Base-by-base conservation (phyloP, 83 land plant genomes). In the Thuja plicata region DNA sequence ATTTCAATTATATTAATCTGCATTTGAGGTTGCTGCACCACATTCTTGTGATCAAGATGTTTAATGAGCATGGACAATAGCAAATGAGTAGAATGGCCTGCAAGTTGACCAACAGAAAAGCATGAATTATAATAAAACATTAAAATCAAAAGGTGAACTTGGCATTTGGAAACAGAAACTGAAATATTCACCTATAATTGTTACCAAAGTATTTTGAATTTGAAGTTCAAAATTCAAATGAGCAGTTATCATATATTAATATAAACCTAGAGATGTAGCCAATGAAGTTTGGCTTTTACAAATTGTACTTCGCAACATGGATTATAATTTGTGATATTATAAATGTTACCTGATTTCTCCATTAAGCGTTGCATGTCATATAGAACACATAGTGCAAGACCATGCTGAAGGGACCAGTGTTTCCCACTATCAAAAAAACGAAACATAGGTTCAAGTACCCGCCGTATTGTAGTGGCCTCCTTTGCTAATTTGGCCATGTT, bases 401-500 rank as follows among this genome's bases (percentile, higher is more conserved):
- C 99, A 5, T 91, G 88, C 19, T 94, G 90, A 71, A 89, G 88
- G 0, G 92, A 91, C 99, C 99, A 97, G 46, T 88, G 88, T 50
- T 92, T 90, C 84, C 88, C 93, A 52, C 55, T 55, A 89, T 97
- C 97, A 91, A 97, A 94, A 87, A 89, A 81, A 45, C 88, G 91
- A 78, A 96, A 92, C 30, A 94, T 88, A 46, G 97, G 94, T 77
- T 97, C 99, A 78, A 97, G 87, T 66, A 97, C 91, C 76, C 99
- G 97, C 1, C 99, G 88, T 37, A 94, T 88, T 13, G 99, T 96
- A n/a, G 99, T 96, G 60, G 96, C 96, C 77, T 95, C 99, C 86
- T 94, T 96, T 60, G 97, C 95, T 84, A 96, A 87, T 40, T 81
- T 89, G 37, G 97, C 93, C 93, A 97, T 95, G 80, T 96, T 96